phyloP scores from a whole-genome alignment of 768 basidiomycete genomes.

The Boletus rubroflammeus region DNA sequence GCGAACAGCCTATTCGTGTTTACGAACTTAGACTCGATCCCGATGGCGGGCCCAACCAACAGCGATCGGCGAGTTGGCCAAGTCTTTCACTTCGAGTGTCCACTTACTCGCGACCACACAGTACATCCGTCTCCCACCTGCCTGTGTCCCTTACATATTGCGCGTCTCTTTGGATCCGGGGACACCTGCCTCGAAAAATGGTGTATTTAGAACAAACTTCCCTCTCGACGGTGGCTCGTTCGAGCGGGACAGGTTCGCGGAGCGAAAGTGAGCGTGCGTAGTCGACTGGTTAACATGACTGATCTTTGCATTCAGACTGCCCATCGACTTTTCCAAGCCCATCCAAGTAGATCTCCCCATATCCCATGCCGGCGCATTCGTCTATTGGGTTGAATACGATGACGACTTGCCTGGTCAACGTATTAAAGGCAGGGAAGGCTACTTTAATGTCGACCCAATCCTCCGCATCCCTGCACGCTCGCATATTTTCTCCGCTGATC shows the following conservation, averaged over 20 bases:
- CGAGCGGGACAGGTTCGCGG: conserved; percentile 65
- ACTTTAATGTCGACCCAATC: conserved; percentile 94
- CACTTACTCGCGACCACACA: conserved; percentile 32
- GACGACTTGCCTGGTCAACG: conserved; percentile 54
- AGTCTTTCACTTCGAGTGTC: neutral
- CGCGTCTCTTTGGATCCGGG: conserved; percentile 91
- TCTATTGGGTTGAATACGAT: conserved; percentile 93
- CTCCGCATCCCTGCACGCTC: conserved; percentile 72
- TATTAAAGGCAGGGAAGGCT: conserved; percentile 81
- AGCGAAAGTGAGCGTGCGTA: conserved; percentile 59
- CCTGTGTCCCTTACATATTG: conserved; percentile 82
- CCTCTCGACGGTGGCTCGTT: conserved; percentile 91
- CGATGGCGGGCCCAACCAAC: conserved; percentile 87
- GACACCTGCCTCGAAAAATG: conserved; percentile 85
- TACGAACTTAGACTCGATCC: conserved; percentile 84
- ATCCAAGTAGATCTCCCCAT: conserved; percentile 95
- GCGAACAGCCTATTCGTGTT: conserved; percentile 69
- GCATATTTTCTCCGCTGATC: conserved; percentile 60
- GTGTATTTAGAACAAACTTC: conserved; percentile 94
- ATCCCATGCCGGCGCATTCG: conserved; percentile 93
- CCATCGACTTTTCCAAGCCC: conserved; percentile 83
- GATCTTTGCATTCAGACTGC: conserved; percentile 51
- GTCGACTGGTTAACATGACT: conserved; percentile 2
- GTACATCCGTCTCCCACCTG: conserved; percentile 97
- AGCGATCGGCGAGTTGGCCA: conserved; percentile 64